Evolutionary conservation across 441 rosid species (phyloP).

Genomic region (Syzygium syzygioides): DNA sequence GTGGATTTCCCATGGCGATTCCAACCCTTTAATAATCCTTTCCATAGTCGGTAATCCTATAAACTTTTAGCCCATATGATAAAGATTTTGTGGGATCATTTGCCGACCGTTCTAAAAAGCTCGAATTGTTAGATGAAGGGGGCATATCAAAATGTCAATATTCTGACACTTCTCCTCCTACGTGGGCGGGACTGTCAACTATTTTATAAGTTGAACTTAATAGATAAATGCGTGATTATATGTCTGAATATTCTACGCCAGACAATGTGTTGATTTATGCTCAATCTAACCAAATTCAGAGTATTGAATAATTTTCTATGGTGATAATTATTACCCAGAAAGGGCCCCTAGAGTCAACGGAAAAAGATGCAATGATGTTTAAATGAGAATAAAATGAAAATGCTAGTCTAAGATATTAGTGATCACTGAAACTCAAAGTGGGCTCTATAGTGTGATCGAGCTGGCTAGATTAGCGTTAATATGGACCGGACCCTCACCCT

Average conservation of each 20-base stretch:
- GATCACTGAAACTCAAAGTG: not conserved
- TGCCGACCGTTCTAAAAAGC: fast-evolving
- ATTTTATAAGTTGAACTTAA: not conserved
- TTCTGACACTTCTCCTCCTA: not conserved
- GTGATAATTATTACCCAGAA: not conserved
- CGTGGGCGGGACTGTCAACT: fast-evolving
- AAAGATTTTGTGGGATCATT: not conserved
- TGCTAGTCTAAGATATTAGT: not conserved
- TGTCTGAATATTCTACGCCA: not conserved
- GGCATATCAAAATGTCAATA: not conserved
- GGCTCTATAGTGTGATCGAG: not conserved
- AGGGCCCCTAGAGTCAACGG: not conserved
- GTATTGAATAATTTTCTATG: not conserved
- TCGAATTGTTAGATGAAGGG: fast-evolving
- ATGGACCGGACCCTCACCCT: not conserved
- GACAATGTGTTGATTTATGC: no score
- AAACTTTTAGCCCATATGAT: not conserved
- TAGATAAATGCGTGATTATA: not conserved
- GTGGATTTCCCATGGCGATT: not conserved
- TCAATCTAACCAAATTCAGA: not conserved
- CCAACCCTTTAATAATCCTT: not conserved
- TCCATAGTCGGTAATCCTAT: not conserved
- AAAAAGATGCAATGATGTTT: not conserved
- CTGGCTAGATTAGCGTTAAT: not conserved
- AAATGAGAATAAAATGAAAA: not conserved